Evolutionary conservation across 1,284 basidiomycete species (phyloP), one percentile per base, ranked within the genome.

Genomic region (Coniferiporia weirii): DNA sequence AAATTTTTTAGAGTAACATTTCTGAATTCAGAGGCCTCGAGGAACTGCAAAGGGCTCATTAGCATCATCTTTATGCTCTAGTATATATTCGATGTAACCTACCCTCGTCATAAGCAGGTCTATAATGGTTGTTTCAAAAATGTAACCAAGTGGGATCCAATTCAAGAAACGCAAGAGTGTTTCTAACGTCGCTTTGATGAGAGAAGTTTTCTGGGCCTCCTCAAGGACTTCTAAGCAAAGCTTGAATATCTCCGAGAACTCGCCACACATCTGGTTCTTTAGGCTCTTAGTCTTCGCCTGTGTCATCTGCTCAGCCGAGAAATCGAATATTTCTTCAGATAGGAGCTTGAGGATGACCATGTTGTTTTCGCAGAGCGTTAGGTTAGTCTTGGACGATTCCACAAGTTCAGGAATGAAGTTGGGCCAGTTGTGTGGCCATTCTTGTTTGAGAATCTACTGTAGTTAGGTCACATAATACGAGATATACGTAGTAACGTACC

Each of bases 401-500:
- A 99, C 95, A 59, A 99, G 93, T 71, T 99, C 97, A 7, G 94
- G 89, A 69, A 99, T 98, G 78, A 99, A 99, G 12, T 85, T 91
- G 27, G 96, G 95, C 97, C 97, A 99, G 69, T 98, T 95, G 72
- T 98, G 94, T 19, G 96, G 97, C 97, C 97, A 99, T 71, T 98
- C 97, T 79, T 99, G 97, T 76, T 99, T 99, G 66, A 99, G 79
- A 64, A 99, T 98, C 93, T 98, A 70, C n/a, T 51, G 22, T 32
- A 19, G 47, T 54, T 59, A 35, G 55, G 27, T 52, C 48, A 48
- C 58, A 46, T 44, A 9, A 3, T 3, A 22, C 17, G 19, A 47
- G 10, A 40, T 40, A 35, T 52, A 38, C 27, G 50, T 27, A 20
- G 19, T 36, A 20, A 74, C 82, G 61, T 63, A 92, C 93, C 78